Conservation (phyloP, 495 filamentous ascomycete species). For the Pseudoneurospora amorphoporcata region DNA sequence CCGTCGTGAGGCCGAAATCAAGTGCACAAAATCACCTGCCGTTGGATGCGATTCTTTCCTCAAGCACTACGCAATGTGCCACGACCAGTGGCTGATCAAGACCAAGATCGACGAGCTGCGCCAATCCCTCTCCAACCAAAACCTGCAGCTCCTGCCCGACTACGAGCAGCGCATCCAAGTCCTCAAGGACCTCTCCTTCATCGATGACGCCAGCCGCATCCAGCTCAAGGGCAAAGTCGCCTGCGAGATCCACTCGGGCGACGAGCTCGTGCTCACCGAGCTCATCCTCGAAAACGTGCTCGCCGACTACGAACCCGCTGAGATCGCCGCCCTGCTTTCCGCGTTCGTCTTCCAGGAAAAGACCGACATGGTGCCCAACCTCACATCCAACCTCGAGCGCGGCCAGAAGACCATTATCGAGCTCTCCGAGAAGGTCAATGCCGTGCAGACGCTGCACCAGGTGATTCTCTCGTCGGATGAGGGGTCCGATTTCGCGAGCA, state of each 20-base stretch:
- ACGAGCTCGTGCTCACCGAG: conserved; percentile 95
- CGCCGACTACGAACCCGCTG: conserved; percentile 88
- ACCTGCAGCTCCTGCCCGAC: conserved; percentile 92
- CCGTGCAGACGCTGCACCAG: conserved; percentile 75
- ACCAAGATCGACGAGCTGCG: conserved; percentile 80
- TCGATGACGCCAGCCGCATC: conserved; percentile 73
- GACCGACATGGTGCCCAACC: conserved; percentile 71
- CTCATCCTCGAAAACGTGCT: conserved; percentile 93
- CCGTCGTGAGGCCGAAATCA: conserved; percentile 49
- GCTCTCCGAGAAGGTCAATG: conserved; percentile 84
- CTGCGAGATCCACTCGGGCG: conserved; percentile 95
- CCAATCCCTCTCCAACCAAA: conserved; percentile 87
- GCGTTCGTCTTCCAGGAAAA: conserved; percentile 99
- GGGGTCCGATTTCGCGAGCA: conserved; percentile 78
- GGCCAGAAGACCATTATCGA: conserved; percentile 78
- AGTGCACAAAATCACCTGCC: conserved; percentile 47
- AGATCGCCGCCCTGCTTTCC: conserved; percentile 89
- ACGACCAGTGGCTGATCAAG: conserved; percentile 89
- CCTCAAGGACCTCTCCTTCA: conserved; percentile 79
- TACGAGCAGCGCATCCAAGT: conserved; percentile 93
- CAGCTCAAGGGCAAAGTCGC: conserved; percentile 96
- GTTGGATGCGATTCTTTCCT: conserved; percentile 60
- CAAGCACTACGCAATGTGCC: conserved; percentile 88
- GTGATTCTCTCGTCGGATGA: conserved; percentile 84
- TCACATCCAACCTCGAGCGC: conserved; percentile 72